These are phyloP conservation scores for Carex arenaria DNA, from an alignment of 202 grass and related monocot species.

Conservation along the genomic window DNA sequence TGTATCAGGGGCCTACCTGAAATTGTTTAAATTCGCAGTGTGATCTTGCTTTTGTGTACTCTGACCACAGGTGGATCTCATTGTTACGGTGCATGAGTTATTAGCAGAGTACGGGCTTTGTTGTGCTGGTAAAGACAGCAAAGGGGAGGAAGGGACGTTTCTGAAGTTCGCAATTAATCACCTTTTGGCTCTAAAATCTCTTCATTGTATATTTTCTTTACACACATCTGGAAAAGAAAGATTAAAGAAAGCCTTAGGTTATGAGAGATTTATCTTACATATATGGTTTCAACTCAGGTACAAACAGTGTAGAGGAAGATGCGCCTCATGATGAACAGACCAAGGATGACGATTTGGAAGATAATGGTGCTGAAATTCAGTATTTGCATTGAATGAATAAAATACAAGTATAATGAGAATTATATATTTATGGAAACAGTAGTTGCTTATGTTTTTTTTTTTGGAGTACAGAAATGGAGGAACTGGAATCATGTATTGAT, in stretches of 20 bases:
- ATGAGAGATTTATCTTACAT: neutral
- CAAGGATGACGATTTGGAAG: slow-evolving; percentile 2
- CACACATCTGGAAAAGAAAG: neutral
- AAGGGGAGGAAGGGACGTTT: slow-evolving; percentile 83
- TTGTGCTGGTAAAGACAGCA: slow-evolving; percentile 60
- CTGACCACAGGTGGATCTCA: slow-evolving; percentile 73
- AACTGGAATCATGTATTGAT: slow-evolving; percentile 76
- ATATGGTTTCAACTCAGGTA: slow-evolving; percentile 48
- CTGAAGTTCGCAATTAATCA: slow-evolving; percentile 94
- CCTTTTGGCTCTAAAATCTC: slow-evolving; percentile 82
- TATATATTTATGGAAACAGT: neutral
- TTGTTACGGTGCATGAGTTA: slow-evolving; percentile 85
- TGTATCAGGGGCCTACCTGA: neutral
- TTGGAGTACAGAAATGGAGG: slow-evolving; percentile 68
- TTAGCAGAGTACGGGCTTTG: slow-evolving; percentile 91
- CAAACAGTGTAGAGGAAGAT: slow-evolving; percentile 55
- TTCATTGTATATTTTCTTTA: slow-evolving; percentile 47
- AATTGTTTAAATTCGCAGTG: neutral
- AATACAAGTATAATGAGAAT: neutral
- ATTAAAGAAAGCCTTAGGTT: neutral
- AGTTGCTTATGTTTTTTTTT: slow-evolving; percentile 24
- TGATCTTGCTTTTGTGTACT: slow-evolving; percentile 20
- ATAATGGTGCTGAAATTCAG: slow-evolving; percentile 17
- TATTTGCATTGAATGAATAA: slow-evolving; percentile 21
- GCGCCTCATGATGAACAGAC: slow-evolving; percentile 22